A percentile compares a stretch with the other conserved stretches of the same genome.
phyloP scores from a whole-genome alignment of 371 early-diverging fungal genomes.

The Mortierella sp. region DNA sequence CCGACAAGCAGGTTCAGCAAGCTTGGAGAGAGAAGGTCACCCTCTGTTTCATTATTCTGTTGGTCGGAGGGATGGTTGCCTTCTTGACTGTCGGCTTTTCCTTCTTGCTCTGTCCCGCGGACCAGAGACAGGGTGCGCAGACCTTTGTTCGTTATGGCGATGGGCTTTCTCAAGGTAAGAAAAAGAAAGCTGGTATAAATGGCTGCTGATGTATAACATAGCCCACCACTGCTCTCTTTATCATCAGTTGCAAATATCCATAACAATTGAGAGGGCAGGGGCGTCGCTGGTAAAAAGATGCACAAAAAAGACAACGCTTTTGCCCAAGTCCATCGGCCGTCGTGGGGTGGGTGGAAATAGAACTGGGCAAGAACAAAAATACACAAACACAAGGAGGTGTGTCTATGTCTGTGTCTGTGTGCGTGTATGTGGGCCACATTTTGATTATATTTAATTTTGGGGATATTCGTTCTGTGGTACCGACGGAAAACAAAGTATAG shows the following conservation, averaged over 20 bases:
- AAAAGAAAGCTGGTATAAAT: not conserved
- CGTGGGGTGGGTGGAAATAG: not conserved
- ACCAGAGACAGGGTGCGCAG: slow-evolving; percentile 30
- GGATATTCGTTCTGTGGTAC: slow-evolving; percentile 10
- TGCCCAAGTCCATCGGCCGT: slow-evolving; percentile 7
- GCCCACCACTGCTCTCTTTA: not conserved
- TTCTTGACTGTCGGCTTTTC: slow-evolving; percentile 76
- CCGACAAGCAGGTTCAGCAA: slow-evolving; percentile 61
- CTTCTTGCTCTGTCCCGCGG: slow-evolving; percentile 67
- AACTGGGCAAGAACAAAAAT: not conserved
- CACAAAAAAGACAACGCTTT: not conserved
- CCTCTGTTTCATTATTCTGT: slow-evolving; percentile 79
- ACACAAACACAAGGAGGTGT: slow-evolving; percentile 1
- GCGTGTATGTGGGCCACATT: not conserved
- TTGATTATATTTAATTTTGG: slow-evolving; percentile 11
- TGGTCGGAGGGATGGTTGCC: slow-evolving; percentile 72
- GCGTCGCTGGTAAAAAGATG: not conserved
- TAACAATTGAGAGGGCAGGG: not conserved
- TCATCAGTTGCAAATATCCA: not conserved
- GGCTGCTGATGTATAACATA: not conserved
- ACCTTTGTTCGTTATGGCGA: slow-evolving; percentile 55
- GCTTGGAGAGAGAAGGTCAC: slow-evolving; percentile 97
- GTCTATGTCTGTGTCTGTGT: not conserved
- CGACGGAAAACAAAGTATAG: not conserved
- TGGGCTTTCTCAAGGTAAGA: slow-evolving; percentile 34